Percentiles rank a stretch among this genome's conserved stretches.
Conservation (phyloP, 306 rosid genomes). For the Argentina anserina region DNA sequence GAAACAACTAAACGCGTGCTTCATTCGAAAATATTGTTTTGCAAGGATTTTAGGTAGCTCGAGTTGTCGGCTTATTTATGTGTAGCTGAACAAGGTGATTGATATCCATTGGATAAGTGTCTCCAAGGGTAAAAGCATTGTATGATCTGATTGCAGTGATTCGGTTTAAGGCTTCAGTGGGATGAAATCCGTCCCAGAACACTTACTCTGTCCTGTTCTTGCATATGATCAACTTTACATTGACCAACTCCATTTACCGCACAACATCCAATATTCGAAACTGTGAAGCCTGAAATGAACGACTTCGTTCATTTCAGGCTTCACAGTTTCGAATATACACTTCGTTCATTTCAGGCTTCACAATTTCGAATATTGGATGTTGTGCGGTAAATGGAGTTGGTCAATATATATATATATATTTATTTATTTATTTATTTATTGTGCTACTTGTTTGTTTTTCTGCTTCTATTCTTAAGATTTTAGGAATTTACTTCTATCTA, state of each 20-base stretch:
- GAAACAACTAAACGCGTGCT: too few relatives aligned
- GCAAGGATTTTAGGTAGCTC: too few relatives aligned
- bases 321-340: too few relatives aligned
- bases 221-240: conserved; percentile 33
- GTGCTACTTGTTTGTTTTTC: too few relatives aligned
- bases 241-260: conserved; percentile 12
- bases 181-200: conserved; percentile 44
- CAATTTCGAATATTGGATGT: conserved; percentile 20
- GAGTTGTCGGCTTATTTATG: too few relatives aligned
- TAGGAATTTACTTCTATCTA: too few relatives aligned
- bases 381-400: conserved; percentile 25
- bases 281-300: conserved; percentile 28
- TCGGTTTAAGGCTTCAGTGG: conserved; percentile 33
- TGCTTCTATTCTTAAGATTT: too few relatives aligned
- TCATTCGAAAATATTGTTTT: too few relatives aligned
- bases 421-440: too few relatives aligned
- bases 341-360: conserved; percentile 33
- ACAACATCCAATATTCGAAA: conserved; percentile 30
- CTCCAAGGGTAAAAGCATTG: neutral
- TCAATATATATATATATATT: too few relatives aligned
- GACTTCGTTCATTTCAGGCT: too few relatives aligned
- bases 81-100: conserved; percentile 23
- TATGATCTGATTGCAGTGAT: conserved; percentile 17
- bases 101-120: conserved; percentile 39
- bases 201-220: conserved; percentile 33